phyloP scores from a whole-genome alignment of 2,329 filamentous ascomycete species.

The Beauveria sp. region DNA sequence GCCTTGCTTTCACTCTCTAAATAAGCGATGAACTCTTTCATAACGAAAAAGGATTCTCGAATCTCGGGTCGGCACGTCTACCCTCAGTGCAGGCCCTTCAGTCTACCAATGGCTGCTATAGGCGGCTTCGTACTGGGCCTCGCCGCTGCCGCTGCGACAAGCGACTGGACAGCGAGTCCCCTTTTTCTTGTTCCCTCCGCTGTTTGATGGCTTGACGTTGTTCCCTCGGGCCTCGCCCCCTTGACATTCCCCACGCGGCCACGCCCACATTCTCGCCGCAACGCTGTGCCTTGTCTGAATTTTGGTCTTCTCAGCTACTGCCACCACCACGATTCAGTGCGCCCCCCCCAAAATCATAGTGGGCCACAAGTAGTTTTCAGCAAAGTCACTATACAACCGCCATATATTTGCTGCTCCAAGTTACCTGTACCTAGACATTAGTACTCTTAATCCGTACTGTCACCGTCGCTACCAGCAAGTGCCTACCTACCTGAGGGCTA shows the following conservation, averaged over 20 bases:
- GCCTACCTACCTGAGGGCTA: not conserved
- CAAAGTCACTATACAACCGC: not conserved
- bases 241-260: not conserved
- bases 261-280: not conserved
- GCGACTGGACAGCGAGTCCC: not conserved
- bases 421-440: not conserved
- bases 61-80: not conserved
- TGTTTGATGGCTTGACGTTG: not conserved
- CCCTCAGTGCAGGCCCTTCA: not conserved
- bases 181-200: not conserved
- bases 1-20: not conserved
- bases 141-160: not conserved
- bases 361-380: not conserved
- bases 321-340: not conserved
- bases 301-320: not conserved
- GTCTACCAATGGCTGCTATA: not conserved
- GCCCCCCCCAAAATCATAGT: not conserved
- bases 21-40: no score
- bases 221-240: not conserved
- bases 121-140: not conserved
- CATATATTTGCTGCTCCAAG: not conserved
- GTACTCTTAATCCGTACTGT: no score
- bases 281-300: conserved; percentile 4
- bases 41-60: not conserved
- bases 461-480: not conserved